Evolutionary conservation across 257 asterid genomes (phyloP).

Genomic region (Leptodermis oblonga): DNA sequence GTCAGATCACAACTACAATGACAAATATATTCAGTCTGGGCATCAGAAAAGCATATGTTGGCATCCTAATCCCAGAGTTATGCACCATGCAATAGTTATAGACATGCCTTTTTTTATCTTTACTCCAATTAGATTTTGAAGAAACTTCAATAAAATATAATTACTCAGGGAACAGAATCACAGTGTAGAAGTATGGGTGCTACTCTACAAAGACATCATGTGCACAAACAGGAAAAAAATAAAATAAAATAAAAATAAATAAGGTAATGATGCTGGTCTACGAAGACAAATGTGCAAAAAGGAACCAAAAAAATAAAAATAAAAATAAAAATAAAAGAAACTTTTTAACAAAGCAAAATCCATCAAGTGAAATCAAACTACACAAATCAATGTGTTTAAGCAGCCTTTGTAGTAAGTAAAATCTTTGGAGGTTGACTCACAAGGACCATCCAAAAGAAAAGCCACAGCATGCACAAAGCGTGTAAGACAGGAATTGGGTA

Average conservation of each 20-base stretch:
- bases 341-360: neutral
- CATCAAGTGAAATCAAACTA: neutral
- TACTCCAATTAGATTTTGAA: neutral
- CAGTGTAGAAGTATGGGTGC: neutral
- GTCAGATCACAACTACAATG: neutral
- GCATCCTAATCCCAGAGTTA: neutral
- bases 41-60: neutral
- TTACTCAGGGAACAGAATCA: neutral
- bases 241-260: neutral
- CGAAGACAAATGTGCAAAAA: neutral
- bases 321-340: too few species aligned
- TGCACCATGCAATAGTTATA: slow-evolving; percentile 5
- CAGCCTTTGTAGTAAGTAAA: neutral
- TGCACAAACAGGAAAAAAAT: neutral
- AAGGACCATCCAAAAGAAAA: neutral
- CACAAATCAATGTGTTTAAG: neutral
- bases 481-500: neutral
- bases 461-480: neutral
- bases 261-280: neutral
- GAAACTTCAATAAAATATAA: neutral
- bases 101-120: too few species aligned
- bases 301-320: neutral
- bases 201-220: neutral
- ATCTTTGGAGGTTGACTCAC: neutral
- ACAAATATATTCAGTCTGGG: neutral